phyloP scores from a whole-genome alignment of 2,329 filamentous ascomycete species.

The Helotiales sp. region DNA sequence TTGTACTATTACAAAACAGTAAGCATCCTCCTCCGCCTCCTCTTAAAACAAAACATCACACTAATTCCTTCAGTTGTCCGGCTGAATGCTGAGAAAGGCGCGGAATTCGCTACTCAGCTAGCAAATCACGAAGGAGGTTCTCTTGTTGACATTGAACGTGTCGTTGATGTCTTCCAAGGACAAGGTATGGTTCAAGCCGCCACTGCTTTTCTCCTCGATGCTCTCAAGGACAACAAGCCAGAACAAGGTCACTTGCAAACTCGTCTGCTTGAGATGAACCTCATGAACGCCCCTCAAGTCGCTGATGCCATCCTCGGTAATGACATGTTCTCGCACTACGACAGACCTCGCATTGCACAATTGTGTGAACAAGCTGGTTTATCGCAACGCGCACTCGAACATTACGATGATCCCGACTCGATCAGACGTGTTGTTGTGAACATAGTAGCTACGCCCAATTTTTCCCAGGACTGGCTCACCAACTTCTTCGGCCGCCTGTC shows the following conservation, averaged over 20 bases:
- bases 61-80: slow-evolving; percentile 52
- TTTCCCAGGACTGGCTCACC: slow-evolving; percentile 88
- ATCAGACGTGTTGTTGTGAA: slow-evolving; percentile 90
- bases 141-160: slow-evolving; percentile 87
- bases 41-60: background rate
- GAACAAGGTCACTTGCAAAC: slow-evolving; percentile 95
- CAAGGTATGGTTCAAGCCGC: slow-evolving; percentile 98
- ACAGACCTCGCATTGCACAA: slow-evolving; percentile 83
- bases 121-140: slow-evolving; percentile 87
- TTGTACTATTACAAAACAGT: slow-evolving; percentile 82
- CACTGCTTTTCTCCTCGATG: slow-evolving; percentile 96
- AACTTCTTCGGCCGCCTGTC: slow-evolving; percentile 93
- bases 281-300: slow-evolving; percentile 94
- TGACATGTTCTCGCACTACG: slow-evolving; percentile 97
- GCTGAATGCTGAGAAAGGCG: slow-evolving; percentile 87
- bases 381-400: slow-evolving; percentile 83
- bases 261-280: slow-evolving; percentile 94
- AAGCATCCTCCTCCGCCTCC: background rate
- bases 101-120: slow-evolving; percentile 90
- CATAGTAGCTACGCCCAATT: slow-evolving; percentile 77
- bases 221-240: slow-evolving; percentile 89
- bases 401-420: slow-evolving; percentile 85
- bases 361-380: slow-evolving; percentile 94
- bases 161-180: slow-evolving; percentile 96
- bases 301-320: slow-evolving; percentile 97